Evolutionary conservation across 768 basidiomycete genomes (phyloP), one percentile per base, ranked within the genome.

Genomic region (Auriscalpium orientale): DNA sequence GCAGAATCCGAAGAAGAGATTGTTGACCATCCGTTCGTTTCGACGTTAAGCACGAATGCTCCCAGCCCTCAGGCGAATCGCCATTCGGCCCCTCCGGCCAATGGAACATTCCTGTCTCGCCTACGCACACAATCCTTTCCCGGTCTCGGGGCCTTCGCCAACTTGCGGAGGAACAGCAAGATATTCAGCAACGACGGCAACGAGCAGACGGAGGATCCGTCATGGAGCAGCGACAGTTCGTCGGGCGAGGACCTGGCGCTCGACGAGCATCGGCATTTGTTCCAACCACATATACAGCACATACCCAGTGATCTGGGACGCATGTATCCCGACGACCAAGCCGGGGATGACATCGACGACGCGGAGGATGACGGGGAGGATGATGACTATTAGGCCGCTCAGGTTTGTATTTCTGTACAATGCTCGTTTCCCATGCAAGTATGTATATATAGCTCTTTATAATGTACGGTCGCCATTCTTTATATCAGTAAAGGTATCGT

Each of bases 91-190:
- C 28, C 36, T 33, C 3, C 40, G 49, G 11, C 33, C 6, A 38
- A 44, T 28, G 16, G 51, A 8, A 55, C 61, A 28, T 61, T 62
- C 51, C 46, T 62, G 9, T 43, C 49, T 28, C 58, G 61, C n/a
- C 43, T 62, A 38, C 59, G 61, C 33, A 55, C 59, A 18, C 61
- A 54, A 46, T 62, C 61, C 10, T 61, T 62, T 44, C 59, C 52
- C 2, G 61, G 61, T 15, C 35, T 62, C 28, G 22, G 59, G 8
- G 12, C 56, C 33, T 46, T 60, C 22, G 46, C 53, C 16, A 46
- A 16, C 21, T 20, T 54, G 22, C 53, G 56, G 11, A 56, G 54
- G 15, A 46, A 46, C 13, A 53, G 51, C 11, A 37, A 43, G 6
- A 18, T 57, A 4, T 57, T 56, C 35, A 22, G 33, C 13, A 56